Conservation (phyloP, 106 monocot species). For the Dioscorea dumetorum region DNA sequence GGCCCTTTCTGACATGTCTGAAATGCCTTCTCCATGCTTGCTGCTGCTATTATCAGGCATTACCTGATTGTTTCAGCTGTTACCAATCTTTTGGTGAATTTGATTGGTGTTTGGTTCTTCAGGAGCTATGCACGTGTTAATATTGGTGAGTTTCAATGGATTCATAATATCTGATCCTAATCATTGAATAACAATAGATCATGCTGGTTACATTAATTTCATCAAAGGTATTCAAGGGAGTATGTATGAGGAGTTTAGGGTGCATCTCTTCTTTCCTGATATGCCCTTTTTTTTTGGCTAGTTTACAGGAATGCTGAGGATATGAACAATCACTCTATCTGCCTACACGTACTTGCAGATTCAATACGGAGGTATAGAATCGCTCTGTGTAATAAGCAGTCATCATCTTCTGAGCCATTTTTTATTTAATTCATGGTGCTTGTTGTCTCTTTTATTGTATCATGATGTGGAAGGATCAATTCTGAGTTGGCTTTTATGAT, state of each 20-base stretch:
- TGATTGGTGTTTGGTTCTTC: constrained; percentile 98
- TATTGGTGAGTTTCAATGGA: constrained; percentile 35
- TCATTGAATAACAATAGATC: not conserved
- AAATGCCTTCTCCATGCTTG: not conserved
- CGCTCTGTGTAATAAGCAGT: not conserved
- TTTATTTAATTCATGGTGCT: not conserved
- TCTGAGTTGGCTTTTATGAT: constrained; percentile 6
- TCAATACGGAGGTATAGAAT: constrained; percentile 82
- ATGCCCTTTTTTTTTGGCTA: constrained; percentile 7
- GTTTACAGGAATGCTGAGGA: constrained; percentile 98
- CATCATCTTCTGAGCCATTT: not conserved
- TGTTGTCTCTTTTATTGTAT: not conserved
- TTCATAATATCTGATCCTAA: not conserved
- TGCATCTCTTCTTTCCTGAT: not conserved
- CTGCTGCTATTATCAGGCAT: constrained; percentile 43
- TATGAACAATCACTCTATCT: constrained; percentile 96
- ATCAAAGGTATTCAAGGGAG: no score
- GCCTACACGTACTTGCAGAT: constrained; percentile 94
- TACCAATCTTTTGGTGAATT: constrained; percentile 92
- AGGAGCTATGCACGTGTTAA: constrained; percentile 85
- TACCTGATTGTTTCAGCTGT: constrained; percentile 94
- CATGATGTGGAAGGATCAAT: not conserved
- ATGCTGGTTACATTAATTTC: not conserved
- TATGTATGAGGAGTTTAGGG: no score
- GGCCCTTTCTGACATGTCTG: not conserved